These are phyloP conservation scores for Umbelopsis isabellina DNA, from an alignment of 192 early-diverging fungal genomes.

Conservation along the genomic window DNA sequence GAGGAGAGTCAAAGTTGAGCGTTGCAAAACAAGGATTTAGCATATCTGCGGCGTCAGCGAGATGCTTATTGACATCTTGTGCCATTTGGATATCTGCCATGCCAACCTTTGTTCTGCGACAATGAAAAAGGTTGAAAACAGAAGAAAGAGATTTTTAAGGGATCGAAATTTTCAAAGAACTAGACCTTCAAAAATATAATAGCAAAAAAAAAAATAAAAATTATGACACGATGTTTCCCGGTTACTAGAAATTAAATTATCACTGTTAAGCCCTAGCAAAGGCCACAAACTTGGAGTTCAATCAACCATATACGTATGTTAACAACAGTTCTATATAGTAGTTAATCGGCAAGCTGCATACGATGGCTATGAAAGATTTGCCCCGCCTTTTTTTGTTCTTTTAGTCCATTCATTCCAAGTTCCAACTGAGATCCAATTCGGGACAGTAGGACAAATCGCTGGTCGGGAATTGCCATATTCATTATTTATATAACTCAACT, in stretches of 20 bases:
- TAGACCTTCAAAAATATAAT: not conserved
- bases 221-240: not conserved
- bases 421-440: conserved; percentile 19
- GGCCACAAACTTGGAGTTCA: no score
- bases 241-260: no score
- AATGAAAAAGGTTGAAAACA: not conserved
- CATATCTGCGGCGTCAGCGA: conserved; percentile 20
- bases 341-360: not conserved
- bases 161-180: not conserved
- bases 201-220: conserved; percentile 2
- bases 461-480: not conserved
- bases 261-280: no score
- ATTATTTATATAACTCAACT: not conserved
- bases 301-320: no score
- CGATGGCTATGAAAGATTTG: not conserved
- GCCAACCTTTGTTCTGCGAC: not conserved
- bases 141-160: conserved; percentile 6
- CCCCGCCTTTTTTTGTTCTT: not conserved
- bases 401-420: conserved; percentile 5
- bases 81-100: conserved; percentile 9
- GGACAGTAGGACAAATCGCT: conserved; percentile 3
- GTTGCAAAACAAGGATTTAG: conserved; percentile 20
- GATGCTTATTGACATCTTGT: not conserved
- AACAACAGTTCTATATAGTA: not conserved
- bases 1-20: conserved; percentile 8